Evolutionary conservation across 2,329 filamentous ascomycete genomes (phyloP), one percentile per base, ranked within the genome.

Genomic region (Pseudopyrenochaeta lycopersici): DNA sequence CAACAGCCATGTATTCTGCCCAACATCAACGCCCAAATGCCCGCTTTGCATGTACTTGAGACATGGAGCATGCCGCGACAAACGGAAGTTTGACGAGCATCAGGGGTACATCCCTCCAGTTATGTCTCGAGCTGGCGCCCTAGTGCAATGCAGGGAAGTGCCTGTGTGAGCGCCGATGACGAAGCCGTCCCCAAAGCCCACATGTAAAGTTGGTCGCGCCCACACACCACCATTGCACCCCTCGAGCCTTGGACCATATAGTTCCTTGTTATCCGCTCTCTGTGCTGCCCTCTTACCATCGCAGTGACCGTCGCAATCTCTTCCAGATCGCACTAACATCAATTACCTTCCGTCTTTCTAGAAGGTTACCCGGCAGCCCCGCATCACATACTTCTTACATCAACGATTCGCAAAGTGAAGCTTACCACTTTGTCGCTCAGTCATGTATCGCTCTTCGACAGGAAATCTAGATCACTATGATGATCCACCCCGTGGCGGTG

Each of bases 401-500:
- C 60, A 54, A 42, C 50, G n/a, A 46, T 20, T 20, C 40, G 17
- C 40, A 42, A 33, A 36, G 33, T 46, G 44, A 53, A 38, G 35
- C 44, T 31, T 52, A 53, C 17, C 35, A 20, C 43, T 21, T 45
- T 39, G 46, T 29, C 44, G 15, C 29, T 29, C 57, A 65, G 50
- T 42, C 58, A 75, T 74, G 71, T 75, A 73, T 59, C 70, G 74
- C 49, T 72, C 73, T 48, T 79, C 77, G n/a, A 75, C 76, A 17
- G 78, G 77, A 57, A 74, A 77, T 51, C 71, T 81, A 41, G 75
- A 76, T 38, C 76, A 74, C 59, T 75, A 72, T 56, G 79, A 81
- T 23, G 60, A 67, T 14, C 63, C 68, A 14, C 75, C 76, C 32
- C 65, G 70, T 39, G 58, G 55, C 30, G 66, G 63, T 40, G 64